Evolutionary conservation across 345 rosid species (phyloP).

Genomic region (Carallia brachiata): DNA sequence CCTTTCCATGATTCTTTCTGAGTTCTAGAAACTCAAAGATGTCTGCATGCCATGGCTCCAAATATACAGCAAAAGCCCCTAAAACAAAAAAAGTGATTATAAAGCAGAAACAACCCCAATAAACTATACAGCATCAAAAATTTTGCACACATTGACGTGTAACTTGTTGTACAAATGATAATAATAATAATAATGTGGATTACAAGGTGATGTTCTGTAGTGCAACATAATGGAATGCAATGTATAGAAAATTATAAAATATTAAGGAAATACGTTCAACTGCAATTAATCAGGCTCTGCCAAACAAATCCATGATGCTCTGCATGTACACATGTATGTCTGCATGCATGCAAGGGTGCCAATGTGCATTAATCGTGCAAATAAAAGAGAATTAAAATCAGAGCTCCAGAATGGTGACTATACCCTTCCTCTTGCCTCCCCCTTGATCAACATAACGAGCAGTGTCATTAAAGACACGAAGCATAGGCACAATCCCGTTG

Average conservation of each 20-base stretch:
- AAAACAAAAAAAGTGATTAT: neutral
- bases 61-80: constrained; percentile 81
- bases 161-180: neutral
- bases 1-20: constrained; percentile 77
- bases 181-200: neutral
- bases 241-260: neutral
- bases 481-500: constrained; percentile 75
- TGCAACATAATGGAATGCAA: neutral
- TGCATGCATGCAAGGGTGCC: neutral
- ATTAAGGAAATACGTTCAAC: too few relatives aligned
- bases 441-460: constrained; percentile 83
- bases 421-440: constrained; percentile 81
- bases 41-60: constrained; percentile 90
- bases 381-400: neutral
- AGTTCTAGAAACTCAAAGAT: constrained; percentile 67
- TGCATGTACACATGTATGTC: neutral
- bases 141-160: neutral
- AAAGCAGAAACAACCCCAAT: neutral
- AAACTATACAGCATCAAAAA: neutral
- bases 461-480: constrained; percentile 70
- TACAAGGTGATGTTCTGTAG: neutral
- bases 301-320: too few relatives aligned
- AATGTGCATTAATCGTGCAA: neutral
- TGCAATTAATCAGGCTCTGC: too few relatives aligned
- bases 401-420: neutral